Base-by-base conservation (phyloP, 192 early-diverging fungal species). In the Coemansia sp. region DNA sequence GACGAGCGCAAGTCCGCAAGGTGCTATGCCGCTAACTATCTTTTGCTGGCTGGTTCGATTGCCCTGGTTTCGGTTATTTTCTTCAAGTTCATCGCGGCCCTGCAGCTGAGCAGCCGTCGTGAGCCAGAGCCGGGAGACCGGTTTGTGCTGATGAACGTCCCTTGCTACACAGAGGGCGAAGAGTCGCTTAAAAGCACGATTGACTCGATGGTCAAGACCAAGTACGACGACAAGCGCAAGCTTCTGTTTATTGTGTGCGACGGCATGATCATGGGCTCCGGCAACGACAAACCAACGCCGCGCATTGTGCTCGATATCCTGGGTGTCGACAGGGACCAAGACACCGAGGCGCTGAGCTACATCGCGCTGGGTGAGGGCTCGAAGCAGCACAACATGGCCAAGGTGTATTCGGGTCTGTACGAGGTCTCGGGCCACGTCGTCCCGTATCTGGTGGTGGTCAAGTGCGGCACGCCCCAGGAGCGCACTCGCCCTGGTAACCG, bases 161-260 rank as follows among this genome's bases (percentile, higher is more conserved):
- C 96, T 9, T 97, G 95, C 80, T 98, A 98, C 81, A 97, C 96
- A 6, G 97, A 98, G 80, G 92, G 92, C 59, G 97, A 98, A 68
- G 91, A 89, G 51, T 97, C 97, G 0, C 80, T 98, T 17, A 83
- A 89, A 35, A 93, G 91, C 75, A 98, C 97, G 1, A 84, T 98
- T 58, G 90, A 98, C 71, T 98, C 97, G 7, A 79, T 98, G 66
- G 91, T 94, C 4, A 88, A 83, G 22, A 85, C 96, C 39, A 87
- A 91, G 61, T 98, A 98, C 74, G 97, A 97, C 67, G 97, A 98
- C 83, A 96, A 95, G 83, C 91, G 95, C 76, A 98, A 97, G 78
- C 85, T 98, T 33, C 71, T 98, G 51, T 97, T 98, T 74, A 90
- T 98, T 51, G 88, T 98, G 51, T 92, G 92, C 61, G 97, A 98